These are phyloP conservation scores for Aspergillus bertholletiae DNA, from an alignment of 495 filamentous ascomycete genomes.

Conservation along the genomic window DNA sequence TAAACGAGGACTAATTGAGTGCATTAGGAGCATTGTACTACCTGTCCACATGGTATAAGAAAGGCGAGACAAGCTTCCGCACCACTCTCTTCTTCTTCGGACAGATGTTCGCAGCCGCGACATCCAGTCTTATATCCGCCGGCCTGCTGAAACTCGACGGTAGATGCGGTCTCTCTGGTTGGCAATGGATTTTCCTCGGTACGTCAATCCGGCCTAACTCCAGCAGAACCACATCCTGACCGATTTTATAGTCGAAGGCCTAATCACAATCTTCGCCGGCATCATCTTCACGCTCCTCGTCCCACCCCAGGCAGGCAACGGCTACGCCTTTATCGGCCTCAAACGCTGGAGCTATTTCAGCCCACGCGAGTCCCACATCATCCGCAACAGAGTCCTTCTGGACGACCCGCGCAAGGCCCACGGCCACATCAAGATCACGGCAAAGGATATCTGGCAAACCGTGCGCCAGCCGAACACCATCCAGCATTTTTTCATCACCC, in stretches of 20 bases:
- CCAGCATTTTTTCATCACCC: constrained; percentile 22
- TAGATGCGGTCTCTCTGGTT: constrained; percentile 46
- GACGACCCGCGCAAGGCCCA: constrained; percentile 43
- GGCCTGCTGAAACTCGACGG: constrained; percentile 51
- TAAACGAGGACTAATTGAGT: not conserved
- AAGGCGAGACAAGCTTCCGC: constrained; percentile 50
- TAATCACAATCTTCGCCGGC: constrained; percentile 48
- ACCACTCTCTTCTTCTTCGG: constrained; percentile 56
- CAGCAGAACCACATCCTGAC: too few species aligned
- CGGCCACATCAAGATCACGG: constrained; percentile 39
- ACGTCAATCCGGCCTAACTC: constrained; percentile 6
- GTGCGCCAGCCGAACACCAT: constrained; percentile 37
- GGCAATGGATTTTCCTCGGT: constrained; percentile 62
- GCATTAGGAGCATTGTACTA: constrained; percentile 53
- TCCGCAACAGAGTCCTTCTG: constrained; percentile 35
- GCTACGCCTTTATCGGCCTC: constrained; percentile 39
- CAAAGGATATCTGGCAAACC: constrained; percentile 38
- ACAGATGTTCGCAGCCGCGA: constrained; percentile 49
- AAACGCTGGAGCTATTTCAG: constrained; percentile 42
- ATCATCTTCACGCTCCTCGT: constrained; percentile 48
- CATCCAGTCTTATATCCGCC: constrained; percentile 49
- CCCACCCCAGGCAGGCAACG: constrained; percentile 38
- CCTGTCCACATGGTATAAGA: constrained; percentile 59
- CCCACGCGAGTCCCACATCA: constrained; percentile 40
- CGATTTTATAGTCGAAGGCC: constrained; percentile 55